Evolutionary conservation across 2,329 filamentous ascomycete species (phyloP).

Genomic region (Trichophyton verrucosum): DNA sequence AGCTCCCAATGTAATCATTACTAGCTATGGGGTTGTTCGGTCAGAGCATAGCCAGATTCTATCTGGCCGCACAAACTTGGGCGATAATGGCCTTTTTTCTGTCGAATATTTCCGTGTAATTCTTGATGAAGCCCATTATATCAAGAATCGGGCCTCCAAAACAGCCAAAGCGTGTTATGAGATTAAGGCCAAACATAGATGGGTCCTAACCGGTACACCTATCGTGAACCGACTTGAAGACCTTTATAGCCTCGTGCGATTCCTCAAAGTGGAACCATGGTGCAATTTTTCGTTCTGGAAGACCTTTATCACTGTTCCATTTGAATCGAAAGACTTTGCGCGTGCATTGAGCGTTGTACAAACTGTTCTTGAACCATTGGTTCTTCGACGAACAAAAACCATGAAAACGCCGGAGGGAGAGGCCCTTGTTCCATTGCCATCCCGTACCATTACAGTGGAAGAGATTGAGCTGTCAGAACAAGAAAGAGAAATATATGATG

Average conservation of each 20-base stretch:
- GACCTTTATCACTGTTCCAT: slow-evolving; percentile 94
- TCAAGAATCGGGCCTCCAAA: slow-evolving; percentile 84
- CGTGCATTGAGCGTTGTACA: slow-evolving; percentile 92
- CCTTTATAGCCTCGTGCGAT: slow-evolving; percentile 82
- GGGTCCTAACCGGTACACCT: slow-evolving; percentile 87
- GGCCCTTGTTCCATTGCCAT: slow-evolving; percentile 67
- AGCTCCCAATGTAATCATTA: slow-evolving; percentile 79
- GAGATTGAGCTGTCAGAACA: slow-evolving; percentile 71
- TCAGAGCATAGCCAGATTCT: slow-evolving; percentile 75
- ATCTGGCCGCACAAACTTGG: slow-evolving; percentile 38
- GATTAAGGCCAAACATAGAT: slow-evolving; percentile 70
- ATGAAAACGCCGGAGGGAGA: slow-evolving; percentile 90
- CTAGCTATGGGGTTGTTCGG: slow-evolving; percentile 81
- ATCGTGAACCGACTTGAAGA: slow-evolving; percentile 95
- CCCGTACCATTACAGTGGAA: slow-evolving; percentile 71
- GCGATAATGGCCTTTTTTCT: slow-evolving; percentile 73
- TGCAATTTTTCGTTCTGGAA: slow-evolving; percentile 99
- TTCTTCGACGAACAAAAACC: slow-evolving; percentile 87
- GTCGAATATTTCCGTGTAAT: slow-evolving; percentile 91
- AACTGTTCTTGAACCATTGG: slow-evolving; percentile 89
- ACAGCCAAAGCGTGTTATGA: slow-evolving; percentile 93
- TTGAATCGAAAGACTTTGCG: slow-evolving; percentile 89
- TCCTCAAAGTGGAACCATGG: slow-evolving; percentile 92
- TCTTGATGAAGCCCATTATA: slow-evolving; percentile 85
- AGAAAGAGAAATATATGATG: slow-evolving; percentile 84